These are phyloP conservation scores for Stephanodiscus minutulus DNA, from an alignment of 108 stramenopile genomes.

Conservation along the genomic window DNA sequence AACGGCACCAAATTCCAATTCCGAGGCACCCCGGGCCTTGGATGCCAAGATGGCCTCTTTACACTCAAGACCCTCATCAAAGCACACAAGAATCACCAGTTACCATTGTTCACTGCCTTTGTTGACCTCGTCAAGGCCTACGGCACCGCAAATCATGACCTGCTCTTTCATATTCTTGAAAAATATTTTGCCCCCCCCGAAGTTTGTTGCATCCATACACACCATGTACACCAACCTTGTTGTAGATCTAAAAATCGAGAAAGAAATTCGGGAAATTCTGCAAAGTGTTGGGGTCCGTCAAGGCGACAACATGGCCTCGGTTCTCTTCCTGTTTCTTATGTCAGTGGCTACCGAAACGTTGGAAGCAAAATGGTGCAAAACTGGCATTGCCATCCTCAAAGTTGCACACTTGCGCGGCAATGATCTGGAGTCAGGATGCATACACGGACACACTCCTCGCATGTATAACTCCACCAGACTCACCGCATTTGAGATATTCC, in stretches of 20 bases:
- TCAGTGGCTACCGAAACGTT: slow-evolving; percentile 12
- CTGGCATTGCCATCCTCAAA: too few relatives aligned
- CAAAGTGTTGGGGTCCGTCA: slow-evolving; percentile 2
- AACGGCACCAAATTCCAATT: too few relatives aligned
- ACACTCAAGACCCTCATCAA: not conserved
- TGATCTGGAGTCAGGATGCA: too few relatives aligned
- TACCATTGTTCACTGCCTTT: not conserved
- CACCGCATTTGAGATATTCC: too few relatives aligned
- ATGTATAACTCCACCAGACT: too few relatives aligned
- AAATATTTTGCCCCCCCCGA: slow-evolving; percentile 17
- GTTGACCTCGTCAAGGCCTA: slow-evolving; percentile 27
- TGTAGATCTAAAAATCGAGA: slow-evolving; percentile 2
- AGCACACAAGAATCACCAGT: not conserved
- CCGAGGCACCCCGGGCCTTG: too few relatives aligned
- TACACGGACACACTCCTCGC: not conserved
- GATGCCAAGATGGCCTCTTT: too few relatives aligned
- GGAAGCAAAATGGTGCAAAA: too few relatives aligned
- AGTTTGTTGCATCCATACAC: not conserved
- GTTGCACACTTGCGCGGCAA: too few relatives aligned
- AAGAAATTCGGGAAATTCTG: not conserved
- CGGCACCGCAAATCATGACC: slow-evolving; percentile 20
- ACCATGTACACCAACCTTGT: slow-evolving; percentile 1
- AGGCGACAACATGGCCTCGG: slow-evolving; percentile 13
- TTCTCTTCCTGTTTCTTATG: slow-evolving; percentile 28
- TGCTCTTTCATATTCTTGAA: slow-evolving; percentile 5